Conservation (phyloP, 139 green algal species). For the Coccomyxa sp. region DNA sequence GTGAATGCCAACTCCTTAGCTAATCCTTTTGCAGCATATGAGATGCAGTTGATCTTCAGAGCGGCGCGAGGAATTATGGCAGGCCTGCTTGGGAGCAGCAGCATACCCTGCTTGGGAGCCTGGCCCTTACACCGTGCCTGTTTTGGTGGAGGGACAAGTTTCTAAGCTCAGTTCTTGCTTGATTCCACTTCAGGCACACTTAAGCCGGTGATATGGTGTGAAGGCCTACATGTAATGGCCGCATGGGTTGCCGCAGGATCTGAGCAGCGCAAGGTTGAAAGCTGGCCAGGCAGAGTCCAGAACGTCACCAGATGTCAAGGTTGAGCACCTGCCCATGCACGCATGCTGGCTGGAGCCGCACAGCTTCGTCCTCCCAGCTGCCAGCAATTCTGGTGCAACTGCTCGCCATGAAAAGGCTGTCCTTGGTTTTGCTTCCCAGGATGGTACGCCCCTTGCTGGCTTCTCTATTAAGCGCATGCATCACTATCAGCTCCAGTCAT, state of each 20-base stretch:
- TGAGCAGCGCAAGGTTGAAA: background rate
- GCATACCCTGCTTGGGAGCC: too few relatives aligned
- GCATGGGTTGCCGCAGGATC: background rate
- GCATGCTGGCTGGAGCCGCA: constrained; percentile 33
- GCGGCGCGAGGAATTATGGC: too few relatives aligned
- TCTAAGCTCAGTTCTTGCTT: background rate
- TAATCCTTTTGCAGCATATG: background rate
- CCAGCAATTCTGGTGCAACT: constrained; percentile 14
- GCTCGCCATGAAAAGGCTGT: background rate
- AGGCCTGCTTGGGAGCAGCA: too few relatives aligned
- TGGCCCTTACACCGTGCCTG: too few relatives aligned
- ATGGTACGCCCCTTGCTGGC: background rate
- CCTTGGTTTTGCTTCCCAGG: background rate
- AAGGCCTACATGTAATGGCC: too few relatives aligned
- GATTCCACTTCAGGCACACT: too few relatives aligned
- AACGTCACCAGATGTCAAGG: background rate
- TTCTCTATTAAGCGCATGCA: background rate
- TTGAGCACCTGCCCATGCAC: constrained; percentile 38
- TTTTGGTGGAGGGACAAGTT: too few relatives aligned
- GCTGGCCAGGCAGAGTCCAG: background rate
- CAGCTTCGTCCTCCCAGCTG: constrained; percentile 58
- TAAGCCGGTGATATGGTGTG: too few relatives aligned
- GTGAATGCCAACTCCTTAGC: background rate
- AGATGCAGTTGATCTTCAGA: too few relatives aligned
- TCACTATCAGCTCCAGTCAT: constrained; percentile 3